Evolutionary conservation across 345 rosid genomes (phyloP), one percentile per base, ranked within the genome.

Genomic region (Populus nigra): DNA sequence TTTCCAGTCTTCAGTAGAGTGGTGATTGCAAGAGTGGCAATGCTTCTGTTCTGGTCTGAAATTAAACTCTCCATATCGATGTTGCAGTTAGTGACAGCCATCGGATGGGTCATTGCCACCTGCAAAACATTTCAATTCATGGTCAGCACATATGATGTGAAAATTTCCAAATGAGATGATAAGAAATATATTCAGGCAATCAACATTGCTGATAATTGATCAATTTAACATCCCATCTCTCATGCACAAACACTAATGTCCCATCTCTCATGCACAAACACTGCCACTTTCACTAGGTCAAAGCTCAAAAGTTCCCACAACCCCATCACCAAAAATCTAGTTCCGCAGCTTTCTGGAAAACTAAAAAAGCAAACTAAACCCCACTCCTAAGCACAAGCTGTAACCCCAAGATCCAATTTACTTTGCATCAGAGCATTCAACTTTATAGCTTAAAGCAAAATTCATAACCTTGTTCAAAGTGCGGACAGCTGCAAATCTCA

Each of bases 21-120:
- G 74, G 99, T 96, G 82, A 96, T 96, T 63, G 99, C 99, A 74
- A 96, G 98, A 77, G 99, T 96, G 39, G 99, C 99, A 69, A 93
- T 93, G 87, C 97, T 96, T 90, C 99, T 90, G 77, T 96, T 96
- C 85, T 95, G 99, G 79, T 95, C 99, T 74, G 99, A 90, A 69
- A 95, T 95, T 83, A 95, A 86, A 80, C 97, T 95, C 89, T 95
- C 99, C 99, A 95, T 95, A 76, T 95, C 99, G 84, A 95, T 93
- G 80, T 95, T 95, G 93, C 99, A 96, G 91, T 90, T 96, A 78
- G 98, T 92, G 73, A 96, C 96, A 71, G 98, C 98, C 98, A 93
- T 91, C 62, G 99, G 99, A 90, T 96, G 99, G 39, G 94, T 92
- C 99, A 96, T 92, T 59, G 99, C 97, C 86, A 96, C 99, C 99